Evolutionary conservation across 768 basidiomycete species (phyloP), one percentile per base, ranked within the genome.

Genomic region (Phylloporus arenicola): DNA sequence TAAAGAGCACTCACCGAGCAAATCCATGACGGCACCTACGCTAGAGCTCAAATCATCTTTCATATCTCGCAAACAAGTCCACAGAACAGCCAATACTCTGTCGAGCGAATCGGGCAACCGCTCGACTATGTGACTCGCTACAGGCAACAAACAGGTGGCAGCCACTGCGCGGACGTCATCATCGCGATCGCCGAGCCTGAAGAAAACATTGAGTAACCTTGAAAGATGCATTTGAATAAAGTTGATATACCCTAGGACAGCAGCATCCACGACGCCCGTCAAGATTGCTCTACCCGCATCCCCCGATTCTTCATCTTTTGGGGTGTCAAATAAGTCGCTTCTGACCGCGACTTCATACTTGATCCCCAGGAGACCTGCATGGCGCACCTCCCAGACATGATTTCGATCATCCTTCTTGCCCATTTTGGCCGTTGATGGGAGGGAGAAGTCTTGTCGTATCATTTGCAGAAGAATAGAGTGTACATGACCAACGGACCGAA

Each of bases 331-430:
- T 20, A 97, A 70, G 64, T 96, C 92, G 47, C 77, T 82, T 56
- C 92, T 75, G 16, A 98, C 96, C 13, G 95, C 96, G 33, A 98
- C 93, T 67, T 97, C 91, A 65, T 98, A 98, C 73, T 97, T 97
- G 67, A 99, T 83, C 1, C 96, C 96, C 9, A 98, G 78, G 52
- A 99, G 71, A 25, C 96, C 96, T n/a, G 96, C 94, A 72, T 99
- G 96, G 48, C 95, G 79, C 44, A 99, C 87, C 69, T 98, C 92
- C 96, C 96, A 99, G 7, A 92, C 79, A 67, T 94, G 90, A 47
- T 64, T 69, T 40, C 57, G 70, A 71, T 57, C 72, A 43, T 62
- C 65, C 73, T 56, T 67, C 43, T 64, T 69, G 46, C 67, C 61
- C 37, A 58, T 51, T 40, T 58, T 61, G 31, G 63, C 57, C 51